Evolutionary conservation across 2,329 filamentous ascomycete species (phyloP).

Genomic region (Huntiella omanensis): DNA sequence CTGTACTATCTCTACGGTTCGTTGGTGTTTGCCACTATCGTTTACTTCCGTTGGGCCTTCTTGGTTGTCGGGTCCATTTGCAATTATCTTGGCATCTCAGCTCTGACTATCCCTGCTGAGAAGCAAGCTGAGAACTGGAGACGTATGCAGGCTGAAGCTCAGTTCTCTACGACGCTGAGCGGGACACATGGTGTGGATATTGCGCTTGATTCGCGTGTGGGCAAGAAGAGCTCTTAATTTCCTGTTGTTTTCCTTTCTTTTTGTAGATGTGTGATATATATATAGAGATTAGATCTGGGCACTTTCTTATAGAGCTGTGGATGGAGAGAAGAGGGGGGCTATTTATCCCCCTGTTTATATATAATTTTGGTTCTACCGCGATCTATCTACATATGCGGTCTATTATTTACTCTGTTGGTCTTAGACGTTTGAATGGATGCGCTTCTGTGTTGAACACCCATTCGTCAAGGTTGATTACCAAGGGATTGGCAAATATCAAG

Average conservation of each 20-base stretch:
- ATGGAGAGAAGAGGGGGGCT: background rate
- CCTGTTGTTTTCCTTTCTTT: background rate
- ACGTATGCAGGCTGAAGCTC: constrained; percentile 8
- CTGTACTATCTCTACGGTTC: constrained; percentile 69
- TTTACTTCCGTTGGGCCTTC: constrained; percentile 85
- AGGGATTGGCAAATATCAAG: constrained; percentile 40
- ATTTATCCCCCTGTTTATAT: constrained; percentile 2
- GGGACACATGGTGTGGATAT: constrained; percentile 10
- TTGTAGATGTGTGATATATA: constrained; percentile 1
- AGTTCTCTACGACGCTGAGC: constrained; percentile 10
- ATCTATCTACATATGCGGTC: background rate
- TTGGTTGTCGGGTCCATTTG: constrained; percentile 85
- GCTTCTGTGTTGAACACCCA: constrained; percentile 43
- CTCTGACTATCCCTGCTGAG: constrained; percentile 59
- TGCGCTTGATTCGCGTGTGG: constrained; percentile 9
- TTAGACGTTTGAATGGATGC: constrained; percentile 26
- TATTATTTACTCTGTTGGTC: background rate
- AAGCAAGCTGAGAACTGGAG: constrained; percentile 37
- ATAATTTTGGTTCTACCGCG: background rate
- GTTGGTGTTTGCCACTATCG: constrained; percentile 63
- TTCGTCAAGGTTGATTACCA: constrained; percentile 38
- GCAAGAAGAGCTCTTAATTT: constrained; percentile 11
- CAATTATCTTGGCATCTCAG: constrained; percentile 81
- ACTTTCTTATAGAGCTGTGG: background rate
- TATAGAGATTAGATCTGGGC: background rate